Evolutionary conservation across 2,329 filamentous ascomycete species (phyloP).

Genomic region (Hyphodiscus sp.): DNA sequence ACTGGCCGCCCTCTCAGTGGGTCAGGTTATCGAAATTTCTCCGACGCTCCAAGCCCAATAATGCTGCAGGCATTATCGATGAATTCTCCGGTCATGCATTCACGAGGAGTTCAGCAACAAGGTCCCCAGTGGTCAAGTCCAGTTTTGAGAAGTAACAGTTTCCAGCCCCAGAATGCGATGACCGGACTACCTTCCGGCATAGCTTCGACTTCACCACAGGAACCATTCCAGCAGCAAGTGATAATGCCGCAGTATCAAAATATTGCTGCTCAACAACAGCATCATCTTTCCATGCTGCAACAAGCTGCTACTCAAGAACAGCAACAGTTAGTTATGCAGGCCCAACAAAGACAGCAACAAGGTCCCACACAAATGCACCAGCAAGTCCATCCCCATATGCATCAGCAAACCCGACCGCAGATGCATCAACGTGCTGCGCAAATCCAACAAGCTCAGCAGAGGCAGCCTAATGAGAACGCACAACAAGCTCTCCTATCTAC

Average conservation of each 20-base stretch:
- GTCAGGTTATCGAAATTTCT: constrained; percentile 1
- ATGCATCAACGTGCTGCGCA: constrained; percentile 1
- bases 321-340: constrained; percentile 4
- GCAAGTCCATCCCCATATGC: neutral
- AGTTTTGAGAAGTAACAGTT: constrained; percentile 8
- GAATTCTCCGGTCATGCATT: constrained; percentile 15
- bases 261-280: constrained; percentile 7
- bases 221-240: no score
- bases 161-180: neutral
- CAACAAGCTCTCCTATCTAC: neutral
- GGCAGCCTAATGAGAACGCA: neutral
- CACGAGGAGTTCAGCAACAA: constrained; percentile 6
- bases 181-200: neutral
- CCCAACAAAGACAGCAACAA: constrained; percentile 3
- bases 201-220: constrained; percentile 1
- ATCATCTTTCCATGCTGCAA: constrained; percentile 9
- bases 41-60: constrained; percentile 8
- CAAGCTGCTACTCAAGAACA: constrained; percentile 10
- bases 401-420: neutral
- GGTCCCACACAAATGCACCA: constrained; percentile 1
- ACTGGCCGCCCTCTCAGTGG: constrained; percentile 10
- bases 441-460: constrained; percentile 11
- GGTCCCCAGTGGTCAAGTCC: constrained; percentile 6
- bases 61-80: constrained; percentile 21
- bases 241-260: constrained; percentile 7